These are phyloP conservation scores for Rhizopogon vulgaris DNA, from an alignment of 768 basidiomycete genomes.

Conservation along the genomic window DNA sequence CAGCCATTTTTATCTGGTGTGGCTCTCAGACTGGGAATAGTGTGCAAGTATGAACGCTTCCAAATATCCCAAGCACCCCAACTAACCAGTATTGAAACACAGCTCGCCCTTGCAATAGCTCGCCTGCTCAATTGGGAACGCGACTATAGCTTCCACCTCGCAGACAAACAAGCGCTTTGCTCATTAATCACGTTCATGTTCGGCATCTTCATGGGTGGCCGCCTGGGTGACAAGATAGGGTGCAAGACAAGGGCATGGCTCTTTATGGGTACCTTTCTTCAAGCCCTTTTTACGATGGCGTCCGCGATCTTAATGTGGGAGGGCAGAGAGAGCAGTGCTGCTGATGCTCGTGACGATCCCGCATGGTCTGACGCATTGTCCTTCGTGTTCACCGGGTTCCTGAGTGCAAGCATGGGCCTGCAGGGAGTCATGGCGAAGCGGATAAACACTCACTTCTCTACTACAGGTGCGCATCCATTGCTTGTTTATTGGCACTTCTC, in stretches of 20 bases:
- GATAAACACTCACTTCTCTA: slow-evolving; percentile 69
- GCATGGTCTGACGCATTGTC: slow-evolving; percentile 61
- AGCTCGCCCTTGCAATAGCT: slow-evolving; percentile 75
- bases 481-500: neutral
- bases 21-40: slow-evolving; percentile 77
- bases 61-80: neutral
- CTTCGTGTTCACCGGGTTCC: slow-evolving; percentile 66
- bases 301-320: slow-evolving; percentile 65
- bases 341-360: slow-evolving; percentile 47
- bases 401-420: slow-evolving; percentile 71
- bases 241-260: slow-evolving; percentile 66
- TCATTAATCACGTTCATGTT: slow-evolving; percentile 65
- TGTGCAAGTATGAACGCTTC: slow-evolving; percentile 40
- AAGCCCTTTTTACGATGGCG: slow-evolving; percentile 68
- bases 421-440: slow-evolving; percentile 80
- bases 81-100: slow-evolving; percentile 10
- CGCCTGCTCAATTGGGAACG: slow-evolving; percentile 55
- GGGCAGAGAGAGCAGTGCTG: slow-evolving; percentile 48
- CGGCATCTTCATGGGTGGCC: slow-evolving; percentile 61
- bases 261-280: slow-evolving; percentile 57
- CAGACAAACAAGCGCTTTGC: slow-evolving; percentile 73
- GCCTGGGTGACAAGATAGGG: slow-evolving; percentile 69
- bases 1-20: slow-evolving; percentile 74
- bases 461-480: slow-evolving; percentile 49
- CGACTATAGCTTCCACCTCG: slow-evolving; percentile 57